A percentile compares a stretch with the other conserved stretches of the same genome.
phyloP scores from a whole-genome alignment of 495 filamentous ascomycete genomes.

The Aspergillus hancockii region DNA sequence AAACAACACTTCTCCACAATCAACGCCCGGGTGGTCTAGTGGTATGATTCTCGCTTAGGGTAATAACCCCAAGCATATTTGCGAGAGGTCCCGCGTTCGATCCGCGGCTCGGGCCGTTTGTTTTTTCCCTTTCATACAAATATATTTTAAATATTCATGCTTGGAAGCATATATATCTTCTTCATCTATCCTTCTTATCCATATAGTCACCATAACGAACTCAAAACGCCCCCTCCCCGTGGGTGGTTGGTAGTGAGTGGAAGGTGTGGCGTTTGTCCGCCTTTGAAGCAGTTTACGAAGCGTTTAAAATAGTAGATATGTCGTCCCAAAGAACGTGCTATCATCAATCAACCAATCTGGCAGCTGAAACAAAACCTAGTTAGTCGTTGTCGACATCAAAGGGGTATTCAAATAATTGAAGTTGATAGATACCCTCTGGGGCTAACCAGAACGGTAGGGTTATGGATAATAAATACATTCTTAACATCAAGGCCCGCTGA shows the following conservation, averaged over 20 bases:
- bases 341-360: too few relatives aligned
- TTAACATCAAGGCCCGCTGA: not conserved
- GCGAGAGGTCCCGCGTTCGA: slow-evolving; percentile 43
- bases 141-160: too few relatives aligned
- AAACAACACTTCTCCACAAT: slow-evolving; percentile 9
- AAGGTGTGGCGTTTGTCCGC: too few relatives aligned
- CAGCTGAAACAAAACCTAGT: not conserved
- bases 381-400: not conserved
- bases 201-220: too few relatives aligned
- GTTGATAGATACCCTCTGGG: not conserved
- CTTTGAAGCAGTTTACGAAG: too few relatives aligned
- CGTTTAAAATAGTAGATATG: too few relatives aligned
- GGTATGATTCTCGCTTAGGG: slow-evolving; percentile 52
- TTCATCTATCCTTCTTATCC: too few relatives aligned
- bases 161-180: too few relatives aligned
- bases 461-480: not conserved
- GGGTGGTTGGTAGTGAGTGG: too few relatives aligned
- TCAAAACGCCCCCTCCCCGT: too few relatives aligned
- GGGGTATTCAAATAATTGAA: slow-evolving; percentile 8
- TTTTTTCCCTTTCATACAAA: too few relatives aligned
- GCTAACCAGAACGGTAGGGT: not conserved
- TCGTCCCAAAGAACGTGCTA: too few relatives aligned
- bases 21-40: slow-evolving; percentile 40
- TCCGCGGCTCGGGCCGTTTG: slow-evolving; percentile 28
- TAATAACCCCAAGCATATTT: slow-evolving; percentile 25